Evolutionary conservation across 495 filamentous ascomycete species (phyloP).

Genomic region (Penicillium canariense): DNA sequence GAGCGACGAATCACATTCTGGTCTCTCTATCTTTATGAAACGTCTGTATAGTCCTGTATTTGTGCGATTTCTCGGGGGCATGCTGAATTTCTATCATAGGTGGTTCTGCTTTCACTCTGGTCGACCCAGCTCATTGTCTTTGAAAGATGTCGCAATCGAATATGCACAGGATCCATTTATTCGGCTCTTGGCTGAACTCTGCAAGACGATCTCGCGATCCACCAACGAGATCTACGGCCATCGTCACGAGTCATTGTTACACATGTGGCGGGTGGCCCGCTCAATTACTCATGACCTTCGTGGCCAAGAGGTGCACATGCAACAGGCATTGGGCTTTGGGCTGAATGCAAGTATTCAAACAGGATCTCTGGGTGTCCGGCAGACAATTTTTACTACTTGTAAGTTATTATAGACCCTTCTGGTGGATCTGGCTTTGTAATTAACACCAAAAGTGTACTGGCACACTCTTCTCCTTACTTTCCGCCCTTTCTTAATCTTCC

Average conservation of each 20-base stretch:
- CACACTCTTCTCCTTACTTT: conserved; percentile 43
- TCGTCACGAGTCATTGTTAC: conserved; percentile 41
- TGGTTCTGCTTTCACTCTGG: conserved; percentile 46
- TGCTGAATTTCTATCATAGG: conserved; percentile 15
- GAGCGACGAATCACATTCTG: conserved; percentile 42
- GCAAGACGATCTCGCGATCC: conserved; percentile 35
- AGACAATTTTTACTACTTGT: conserved; percentile 38
- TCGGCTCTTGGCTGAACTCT: conserved; percentile 29
- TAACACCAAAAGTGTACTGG: conserved; percentile 37
- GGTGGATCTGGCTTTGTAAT: neutral
- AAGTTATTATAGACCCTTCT: conserved; percentile 5
- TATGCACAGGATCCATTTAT: conserved; percentile 37
- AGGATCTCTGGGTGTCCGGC: conserved; percentile 35
- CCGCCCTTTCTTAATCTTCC: conserved; percentile 46
- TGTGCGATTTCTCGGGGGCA: neutral
- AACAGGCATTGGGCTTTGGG: conserved; percentile 34
- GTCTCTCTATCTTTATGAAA: conserved; percentile 43
- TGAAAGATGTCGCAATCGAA: conserved; percentile 37
- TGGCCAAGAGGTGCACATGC: conserved; percentile 27
- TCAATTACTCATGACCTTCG: conserved; percentile 39
- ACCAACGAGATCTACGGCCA: conserved; percentile 40
- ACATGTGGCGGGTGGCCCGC: conserved; percentile 44
- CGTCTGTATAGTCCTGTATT: conserved; percentile 19
- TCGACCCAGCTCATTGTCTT: conserved; percentile 35
- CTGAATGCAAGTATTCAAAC: conserved; percentile 30